phyloP scores from a whole-genome alignment of 257 asterid genomes.

The Capsicum pubescens region DNA sequence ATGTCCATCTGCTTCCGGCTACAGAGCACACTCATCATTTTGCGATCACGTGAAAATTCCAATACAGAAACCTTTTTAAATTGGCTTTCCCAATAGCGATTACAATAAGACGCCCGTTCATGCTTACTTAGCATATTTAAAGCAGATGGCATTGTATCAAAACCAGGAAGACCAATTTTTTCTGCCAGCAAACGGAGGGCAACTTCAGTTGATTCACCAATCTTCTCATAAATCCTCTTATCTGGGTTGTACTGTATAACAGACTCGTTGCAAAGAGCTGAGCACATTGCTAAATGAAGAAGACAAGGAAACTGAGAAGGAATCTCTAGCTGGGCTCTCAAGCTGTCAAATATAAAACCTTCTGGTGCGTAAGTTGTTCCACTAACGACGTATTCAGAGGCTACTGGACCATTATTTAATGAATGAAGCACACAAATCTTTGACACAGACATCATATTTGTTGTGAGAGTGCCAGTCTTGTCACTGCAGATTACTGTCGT shows the following conservation, averaged over 20 bases:
- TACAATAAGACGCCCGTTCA: slow-evolving; percentile 95
- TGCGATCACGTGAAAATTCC: slow-evolving; percentile 99
- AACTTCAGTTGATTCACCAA: slow-evolving; percentile 99
- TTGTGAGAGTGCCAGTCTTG: slow-evolving; percentile 98
- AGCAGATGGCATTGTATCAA: slow-evolving; percentile 97
- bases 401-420: slow-evolving; percentile 62
- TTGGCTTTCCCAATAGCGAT: slow-evolving; percentile 96
- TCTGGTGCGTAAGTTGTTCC: slow-evolving; percentile 99
- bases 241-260: slow-evolving; percentile 92
- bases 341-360: slow-evolving; percentile 74
- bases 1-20: slow-evolving; percentile 89
- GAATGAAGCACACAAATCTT: slow-evolving; percentile 93
- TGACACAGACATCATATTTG: slow-evolving; percentile 99
- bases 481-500: slow-evolving; percentile 99
- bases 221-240: slow-evolving; percentile 87
- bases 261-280: slow-evolving; percentile 98
- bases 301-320: slow-evolving; percentile 93
- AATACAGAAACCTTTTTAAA: slow-evolving; percentile 92
- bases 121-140: slow-evolving; percentile 93
- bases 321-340: slow-evolving; percentile 76
- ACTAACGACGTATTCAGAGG: slow-evolving; percentile 76
- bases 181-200: slow-evolving; percentile 97
- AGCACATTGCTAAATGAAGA: slow-evolving; percentile 95
- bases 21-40: slow-evolving; percentile 99
- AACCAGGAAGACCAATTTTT: slow-evolving; percentile 99